A percentile compares a stretch with the other conserved stretches of the same genome.
Conservation (phyloP, 225 moss, liverwort and hornwort genomes). For the Bryoerythrophyllum caledonicum region DNA sequence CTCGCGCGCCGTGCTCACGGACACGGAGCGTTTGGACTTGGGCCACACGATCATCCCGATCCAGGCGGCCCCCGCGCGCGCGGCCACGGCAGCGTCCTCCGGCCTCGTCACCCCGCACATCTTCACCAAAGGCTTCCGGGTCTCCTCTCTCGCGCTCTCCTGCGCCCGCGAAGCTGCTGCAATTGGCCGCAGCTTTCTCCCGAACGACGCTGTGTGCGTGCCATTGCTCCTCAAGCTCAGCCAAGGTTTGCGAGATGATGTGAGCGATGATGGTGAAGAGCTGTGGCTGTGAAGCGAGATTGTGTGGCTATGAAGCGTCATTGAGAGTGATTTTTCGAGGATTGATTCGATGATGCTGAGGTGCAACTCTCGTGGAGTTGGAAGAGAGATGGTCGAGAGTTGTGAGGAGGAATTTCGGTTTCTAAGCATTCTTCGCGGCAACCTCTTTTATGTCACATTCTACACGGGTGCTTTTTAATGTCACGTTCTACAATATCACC, state of each 20-base stretch:
- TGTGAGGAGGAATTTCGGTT: no score
- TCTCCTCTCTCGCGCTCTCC: neutral
- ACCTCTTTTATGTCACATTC: no score
- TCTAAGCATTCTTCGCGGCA: no score
- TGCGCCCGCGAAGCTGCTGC: conserved; percentile 18
- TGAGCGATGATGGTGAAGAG: no score
- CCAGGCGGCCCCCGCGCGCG: conserved; percentile 59
- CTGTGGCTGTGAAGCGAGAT: neutral
- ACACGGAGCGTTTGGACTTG: conserved; percentile 71
- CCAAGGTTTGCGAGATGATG: neutral
- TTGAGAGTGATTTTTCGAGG: no score
- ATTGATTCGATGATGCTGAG: no score
- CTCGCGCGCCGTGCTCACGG: conserved; percentile 58
- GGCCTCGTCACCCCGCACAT: conserved; percentile 83
- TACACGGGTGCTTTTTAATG: no score
- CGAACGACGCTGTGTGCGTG: neutral
- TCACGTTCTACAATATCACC: no score
- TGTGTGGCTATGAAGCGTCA: neutral
- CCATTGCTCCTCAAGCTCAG: neutral
- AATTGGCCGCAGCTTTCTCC: neutral
- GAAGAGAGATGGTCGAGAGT: no score
- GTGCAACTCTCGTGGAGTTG: no score
- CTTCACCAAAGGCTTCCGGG: conserved; percentile 45
- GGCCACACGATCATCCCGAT: conserved; percentile 93
- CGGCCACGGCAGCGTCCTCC: conserved; percentile 71